phyloP scores from a whole-genome alignment of 495 filamentous ascomycete genomes.

The Penicilliopsis zonata region DNA sequence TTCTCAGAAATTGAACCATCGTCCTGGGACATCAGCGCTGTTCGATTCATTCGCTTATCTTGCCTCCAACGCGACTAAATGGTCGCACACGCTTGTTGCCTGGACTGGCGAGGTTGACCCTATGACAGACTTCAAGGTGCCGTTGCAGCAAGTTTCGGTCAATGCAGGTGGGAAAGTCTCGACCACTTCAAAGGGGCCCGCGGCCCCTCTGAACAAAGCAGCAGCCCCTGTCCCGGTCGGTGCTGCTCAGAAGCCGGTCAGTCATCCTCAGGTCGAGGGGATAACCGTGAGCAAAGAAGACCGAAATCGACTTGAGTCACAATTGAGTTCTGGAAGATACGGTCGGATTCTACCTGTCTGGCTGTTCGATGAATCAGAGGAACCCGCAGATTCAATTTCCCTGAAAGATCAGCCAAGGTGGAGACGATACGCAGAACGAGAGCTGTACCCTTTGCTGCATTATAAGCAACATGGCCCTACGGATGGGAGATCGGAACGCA shows the following conservation, averaged over 20 bases:
- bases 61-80: constrained; percentile 58
- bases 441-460: constrained; percentile 81
- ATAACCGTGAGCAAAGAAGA: constrained; percentile 53
- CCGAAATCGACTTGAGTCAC: constrained; percentile 52
- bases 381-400: constrained; percentile 47
- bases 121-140: constrained; percentile 21
- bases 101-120: constrained; percentile 85
- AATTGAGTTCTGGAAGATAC: constrained; percentile 54
- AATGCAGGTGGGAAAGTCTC: constrained; percentile 17
- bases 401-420: constrained; percentile 70
- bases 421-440: constrained; percentile 80
- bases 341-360: constrained; percentile 72
- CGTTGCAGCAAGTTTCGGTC: constrained; percentile 20
- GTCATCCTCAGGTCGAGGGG: constrained; percentile 47
- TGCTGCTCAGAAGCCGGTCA: constrained; percentile 36
- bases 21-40: constrained; percentile 75
- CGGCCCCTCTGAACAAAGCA: constrained; percentile 39
- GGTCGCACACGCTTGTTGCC: constrained; percentile 79
- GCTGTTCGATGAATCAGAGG: constrained; percentile 60
- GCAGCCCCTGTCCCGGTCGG: constrained; percentile 64
- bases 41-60: constrained; percentile 82
- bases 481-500: constrained; percentile 67
- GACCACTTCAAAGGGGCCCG: constrained; percentile 6
- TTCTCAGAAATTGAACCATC: constrained; percentile 53
- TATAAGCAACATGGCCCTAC: constrained; percentile 85